These are phyloP conservation scores for Lophiotrema nucula DNA, from an alignment of 495 filamentous ascomycete genomes.

Conservation along the genomic window DNA sequence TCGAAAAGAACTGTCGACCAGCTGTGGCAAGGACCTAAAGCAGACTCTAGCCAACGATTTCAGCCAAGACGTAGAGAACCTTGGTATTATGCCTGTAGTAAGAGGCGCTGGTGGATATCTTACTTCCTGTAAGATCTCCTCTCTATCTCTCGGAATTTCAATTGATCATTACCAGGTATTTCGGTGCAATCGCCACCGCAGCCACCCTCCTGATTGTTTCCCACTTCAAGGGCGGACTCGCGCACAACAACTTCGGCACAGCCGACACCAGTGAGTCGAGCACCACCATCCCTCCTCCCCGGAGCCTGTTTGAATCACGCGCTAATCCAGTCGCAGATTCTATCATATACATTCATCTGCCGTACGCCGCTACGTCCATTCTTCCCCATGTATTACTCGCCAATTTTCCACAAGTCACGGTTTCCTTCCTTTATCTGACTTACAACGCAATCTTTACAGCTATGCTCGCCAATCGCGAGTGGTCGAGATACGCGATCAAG, in stretches of 20 bases:
- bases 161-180: background rate
- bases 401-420: background rate
- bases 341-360: background rate
- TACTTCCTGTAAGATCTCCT: background rate
- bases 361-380: background rate
- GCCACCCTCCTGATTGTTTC: background rate
- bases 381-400: background rate
- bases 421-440: background rate
- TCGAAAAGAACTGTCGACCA: background rate
- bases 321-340: background rate
- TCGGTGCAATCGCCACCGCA: background rate
- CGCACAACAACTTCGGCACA: constrained; percentile 4
- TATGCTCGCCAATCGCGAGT: background rate
- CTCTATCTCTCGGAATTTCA: background rate
- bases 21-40: background rate
- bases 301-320: too few species aligned
- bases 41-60: background rate
- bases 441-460: background rate
- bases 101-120: background rate
- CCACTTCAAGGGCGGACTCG: background rate
- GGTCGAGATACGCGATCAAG: background rate
- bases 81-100: background rate
- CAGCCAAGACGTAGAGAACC: background rate
- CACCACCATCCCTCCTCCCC: background rate
- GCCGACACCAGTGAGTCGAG: background rate